Conservation (phyloP, 2,329 filamentous ascomycete species). For the Penicillium janthinellum region DNA sequence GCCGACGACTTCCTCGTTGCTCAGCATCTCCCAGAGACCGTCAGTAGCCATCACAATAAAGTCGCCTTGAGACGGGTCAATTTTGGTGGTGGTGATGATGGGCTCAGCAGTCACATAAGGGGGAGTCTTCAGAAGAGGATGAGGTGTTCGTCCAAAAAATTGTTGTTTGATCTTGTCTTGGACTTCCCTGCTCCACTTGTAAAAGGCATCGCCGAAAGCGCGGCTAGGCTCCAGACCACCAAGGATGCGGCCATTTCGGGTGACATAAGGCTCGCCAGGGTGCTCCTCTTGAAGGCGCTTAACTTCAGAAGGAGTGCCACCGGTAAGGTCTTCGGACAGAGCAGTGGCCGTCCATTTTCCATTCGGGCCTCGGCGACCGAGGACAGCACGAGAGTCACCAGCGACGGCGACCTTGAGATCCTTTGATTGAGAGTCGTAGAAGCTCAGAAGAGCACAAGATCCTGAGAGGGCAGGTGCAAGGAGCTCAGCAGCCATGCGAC, state of each 20-base stretch:
- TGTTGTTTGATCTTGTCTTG: conserved; percentile 78
- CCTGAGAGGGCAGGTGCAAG: conserved; percentile 91
- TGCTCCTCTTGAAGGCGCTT: conserved; percentile 82
- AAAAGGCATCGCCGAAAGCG: conserved; percentile 93
- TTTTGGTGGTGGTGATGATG: conserved; percentile 87
- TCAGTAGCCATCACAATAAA: conserved; percentile 97
- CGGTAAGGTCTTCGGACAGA: conserved; percentile 91
- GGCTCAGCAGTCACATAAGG: conserved; percentile 98
- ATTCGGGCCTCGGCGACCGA: conserved; percentile 73
- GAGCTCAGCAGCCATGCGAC: conserved; percentile 86
- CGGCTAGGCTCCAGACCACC: conserved; percentile 90
- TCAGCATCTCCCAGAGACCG: conserved; percentile 98
- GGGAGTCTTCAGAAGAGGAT: conserved; percentile 78
- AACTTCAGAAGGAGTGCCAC: conserved; percentile 81
- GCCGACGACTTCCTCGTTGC: conserved; percentile 95
- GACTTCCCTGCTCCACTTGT: conserved; percentile 91
- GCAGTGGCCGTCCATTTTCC: conserved; percentile 93
- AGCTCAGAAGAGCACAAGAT: conserved; percentile 94
- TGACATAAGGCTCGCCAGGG: conserved; percentile 83
- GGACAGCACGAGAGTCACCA: conserved; percentile 91
- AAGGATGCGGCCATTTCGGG: conserved; percentile 85
- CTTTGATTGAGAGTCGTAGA: conserved; percentile 88
- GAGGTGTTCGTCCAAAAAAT: conserved; percentile 84
- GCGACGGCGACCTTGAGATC: conserved; percentile 92
- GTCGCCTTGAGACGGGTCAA: conserved; percentile 85